Base-by-base conservation (phyloP, 2,329 filamentous ascomycete genomes). In the Beauveria bassiana region DNA sequence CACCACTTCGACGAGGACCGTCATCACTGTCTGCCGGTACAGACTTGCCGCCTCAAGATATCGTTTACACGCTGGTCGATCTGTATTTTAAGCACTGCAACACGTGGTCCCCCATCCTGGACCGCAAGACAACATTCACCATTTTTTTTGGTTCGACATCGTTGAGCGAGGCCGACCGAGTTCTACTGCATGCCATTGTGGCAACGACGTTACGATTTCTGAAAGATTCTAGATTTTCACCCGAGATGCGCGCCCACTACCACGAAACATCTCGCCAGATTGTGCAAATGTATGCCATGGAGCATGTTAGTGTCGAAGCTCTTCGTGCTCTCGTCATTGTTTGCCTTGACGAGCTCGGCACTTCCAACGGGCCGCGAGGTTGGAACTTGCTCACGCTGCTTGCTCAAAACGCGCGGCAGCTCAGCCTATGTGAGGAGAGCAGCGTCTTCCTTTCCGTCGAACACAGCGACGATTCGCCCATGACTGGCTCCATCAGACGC, bases 81-180 rank as follows among this genome's bases (percentile, higher is more conserved):
- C 73, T 86, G 8, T 86, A 84, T 70, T 86, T 86, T 74, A 85
- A 84, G 66, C 83, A 86, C 68, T 81, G 84, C 68, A 86, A 86
- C 65, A 83, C 83, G 0, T 86, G 84, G 84, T 78, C 76, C 55
- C 76, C 76, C 0, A 77, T 78, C 14, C 71, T 78, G 12, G 76
- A 78, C 49, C 72, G 76, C 8, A 77, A 78, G 61, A 74, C 76
- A 0, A 77, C 74, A 16, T 73, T 77, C 66, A 66, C 71, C 1
- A 69, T 67, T 22, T 73, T 78, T 61, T 78, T 78, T 45, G 75
- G 74, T 1, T 74, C 75, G 7, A 75, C 75, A 0, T 73, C 73
- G 0, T 64, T 77, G 34, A 68, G 67, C 40, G 75, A 78, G 59
- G 69, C 72, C 1, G 76, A 78, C 52, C 68, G 75, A 5, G 72